A percentile compares a stretch with the other conserved stretches of the same genome.
These are phyloP conservation scores for Saccharomyces mikatae DNA, from an alignment of 805 yeast species.

Conservation along the genomic window DNA sequence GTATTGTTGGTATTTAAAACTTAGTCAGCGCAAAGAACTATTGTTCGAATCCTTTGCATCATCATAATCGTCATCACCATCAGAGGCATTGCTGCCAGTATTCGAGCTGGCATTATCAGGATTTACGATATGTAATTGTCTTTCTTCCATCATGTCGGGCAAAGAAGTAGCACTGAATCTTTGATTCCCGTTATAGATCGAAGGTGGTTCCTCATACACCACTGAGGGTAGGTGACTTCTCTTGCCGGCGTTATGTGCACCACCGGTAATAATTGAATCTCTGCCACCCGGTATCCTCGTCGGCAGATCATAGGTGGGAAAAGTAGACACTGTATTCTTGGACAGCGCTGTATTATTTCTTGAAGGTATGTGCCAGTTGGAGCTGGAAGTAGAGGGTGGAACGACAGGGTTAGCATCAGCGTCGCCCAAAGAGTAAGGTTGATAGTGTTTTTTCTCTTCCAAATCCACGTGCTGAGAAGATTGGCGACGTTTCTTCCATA, in stretches of 20 bases:
- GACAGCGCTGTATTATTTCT: conserved; percentile 8
- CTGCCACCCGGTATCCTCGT: conserved; percentile 4
- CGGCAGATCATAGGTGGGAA: conserved; percentile 3
- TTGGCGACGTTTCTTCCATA: conserved; percentile 33
- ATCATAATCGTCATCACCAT: neutral
- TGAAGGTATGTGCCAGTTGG: conserved; percentile 12
- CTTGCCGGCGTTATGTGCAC: conserved; percentile 3
- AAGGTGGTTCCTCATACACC: conserved; percentile 23
- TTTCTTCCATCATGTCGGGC: conserved; percentile 38
- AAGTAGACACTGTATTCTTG: conserved; percentile 5
- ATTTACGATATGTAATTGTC: conserved; percentile 43
- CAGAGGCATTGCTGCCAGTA: conserved; percentile 3
- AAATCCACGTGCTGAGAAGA: conserved; percentile 32
- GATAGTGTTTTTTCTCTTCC: conserved; percentile 29
- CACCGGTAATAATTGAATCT: conserved; percentile 1
- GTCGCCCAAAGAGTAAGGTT: conserved; percentile 23
- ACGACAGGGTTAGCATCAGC: conserved; percentile 8
- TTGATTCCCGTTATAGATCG: conserved; percentile 37
- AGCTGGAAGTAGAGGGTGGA: neutral
- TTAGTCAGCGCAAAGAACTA: neutral
- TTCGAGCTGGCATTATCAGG: conserved; percentile 23
- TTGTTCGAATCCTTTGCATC: neutral
- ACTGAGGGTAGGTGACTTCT: conserved; percentile 9
- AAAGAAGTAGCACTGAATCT: conserved; percentile 47
- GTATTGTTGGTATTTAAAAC: neutral